A percentile compares a stretch with the other conserved stretches of the same genome.
Conservation (phyloP, 805 yeast genomes). For the Kregervanrija fluxuum region DNA sequence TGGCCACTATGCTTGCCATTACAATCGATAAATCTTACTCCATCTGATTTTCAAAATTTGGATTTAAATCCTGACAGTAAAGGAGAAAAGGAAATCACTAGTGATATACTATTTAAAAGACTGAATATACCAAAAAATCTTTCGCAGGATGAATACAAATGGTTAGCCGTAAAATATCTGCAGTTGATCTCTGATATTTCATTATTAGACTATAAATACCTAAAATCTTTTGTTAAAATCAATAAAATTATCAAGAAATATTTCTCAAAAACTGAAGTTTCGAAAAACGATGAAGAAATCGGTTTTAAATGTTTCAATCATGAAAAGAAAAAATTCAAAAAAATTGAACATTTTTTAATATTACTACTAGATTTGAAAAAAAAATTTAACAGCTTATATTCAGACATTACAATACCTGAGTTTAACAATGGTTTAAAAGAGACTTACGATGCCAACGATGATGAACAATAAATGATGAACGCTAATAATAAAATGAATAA, state of each 20-base stretch:
- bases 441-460: not conserved
- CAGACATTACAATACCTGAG: not conserved
- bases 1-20: conserved; percentile 1
- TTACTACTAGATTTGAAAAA: conserved; percentile 11
- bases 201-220: conserved; percentile 22
- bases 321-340: conserved; percentile 18
- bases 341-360: conserved; percentile 16
- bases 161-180: conserved; percentile 19
- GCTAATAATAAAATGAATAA: too few species aligned
- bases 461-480: too few species aligned
- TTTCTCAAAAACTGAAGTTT: conserved; percentile 18
- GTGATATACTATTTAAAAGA: not conserved
- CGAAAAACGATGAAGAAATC: conserved; percentile 18
- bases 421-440: conserved; percentile 3
- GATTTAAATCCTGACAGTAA: conserved; percentile 1
- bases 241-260: conserved; percentile 21
- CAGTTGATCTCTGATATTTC: conserved; percentile 21
- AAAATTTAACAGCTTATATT: conserved; percentile 12
- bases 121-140: conserved; percentile 6
- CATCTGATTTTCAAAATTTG: conserved; percentile 4
- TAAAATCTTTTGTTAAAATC: conserved; percentile 18
- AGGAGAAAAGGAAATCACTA: not conserved
- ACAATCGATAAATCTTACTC: conserved; percentile 4
- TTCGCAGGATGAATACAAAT: conserved; percentile 2
- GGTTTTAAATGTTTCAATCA: conserved; percentile 19